Conservation (phyloP, 129 eudicot genomes). For the Logfia minima region DNA sequence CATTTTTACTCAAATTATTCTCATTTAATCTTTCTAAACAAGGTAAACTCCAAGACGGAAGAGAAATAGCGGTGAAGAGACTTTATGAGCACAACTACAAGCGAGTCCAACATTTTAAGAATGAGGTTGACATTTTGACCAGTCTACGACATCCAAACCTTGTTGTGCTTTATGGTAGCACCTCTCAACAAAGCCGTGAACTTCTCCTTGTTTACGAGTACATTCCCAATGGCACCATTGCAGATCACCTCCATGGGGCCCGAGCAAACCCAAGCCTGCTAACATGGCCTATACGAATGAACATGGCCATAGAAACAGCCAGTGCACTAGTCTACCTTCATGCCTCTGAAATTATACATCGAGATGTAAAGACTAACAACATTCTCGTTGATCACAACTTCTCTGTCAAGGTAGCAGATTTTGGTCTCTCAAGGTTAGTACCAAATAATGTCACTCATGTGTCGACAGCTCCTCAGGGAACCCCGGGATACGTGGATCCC, state of each 20-base stretch:
- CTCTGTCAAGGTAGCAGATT: constrained; percentile 57
- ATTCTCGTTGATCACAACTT: constrained; percentile 47
- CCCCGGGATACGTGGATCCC: constrained; percentile 90
- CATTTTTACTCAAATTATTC: background rate
- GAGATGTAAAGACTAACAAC: constrained; percentile 55
- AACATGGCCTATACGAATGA: constrained; percentile 69
- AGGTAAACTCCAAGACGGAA: constrained; percentile 74
- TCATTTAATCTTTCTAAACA: constrained; percentile 4
- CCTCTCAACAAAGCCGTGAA: constrained; percentile 52
- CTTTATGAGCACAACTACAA: constrained; percentile 65
- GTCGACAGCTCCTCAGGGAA: constrained; percentile 93
- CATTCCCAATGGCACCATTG: constrained; percentile 51
- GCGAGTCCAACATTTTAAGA: constrained; percentile 61
- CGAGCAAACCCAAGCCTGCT: constrained; percentile 39
- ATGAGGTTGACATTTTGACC: constrained; percentile 64
- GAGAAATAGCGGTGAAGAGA: constrained; percentile 81
- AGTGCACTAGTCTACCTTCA: constrained; percentile 81
- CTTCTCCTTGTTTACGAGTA: constrained; percentile 47
- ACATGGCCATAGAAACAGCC: constrained; percentile 75
- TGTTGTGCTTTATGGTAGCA: constrained; percentile 73
- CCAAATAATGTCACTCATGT: constrained; percentile 65
- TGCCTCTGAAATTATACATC: constrained; percentile 54
- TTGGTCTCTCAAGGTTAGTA: constrained; percentile 55
- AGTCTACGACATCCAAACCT: constrained; percentile 58
- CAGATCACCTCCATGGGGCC: constrained; percentile 73